These are phyloP conservation scores for Talaromyces rugulosus DNA, from an alignment of 2,329 filamentous ascomycete genomes.

Conservation along the genomic window DNA sequence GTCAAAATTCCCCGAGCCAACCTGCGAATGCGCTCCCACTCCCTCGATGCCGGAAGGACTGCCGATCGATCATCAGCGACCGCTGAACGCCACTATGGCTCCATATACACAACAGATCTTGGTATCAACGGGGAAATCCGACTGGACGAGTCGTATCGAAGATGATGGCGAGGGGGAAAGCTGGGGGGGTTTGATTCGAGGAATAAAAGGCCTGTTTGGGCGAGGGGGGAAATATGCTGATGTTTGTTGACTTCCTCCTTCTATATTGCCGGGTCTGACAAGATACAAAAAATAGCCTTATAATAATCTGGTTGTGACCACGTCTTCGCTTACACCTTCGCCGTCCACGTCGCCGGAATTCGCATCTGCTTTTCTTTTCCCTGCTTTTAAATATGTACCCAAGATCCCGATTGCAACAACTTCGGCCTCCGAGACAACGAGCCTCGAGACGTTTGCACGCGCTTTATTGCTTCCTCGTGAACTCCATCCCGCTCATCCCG, in stretches of 20 bases:
- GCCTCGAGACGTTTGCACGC: constrained; percentile 42
- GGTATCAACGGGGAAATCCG: constrained; percentile 71
- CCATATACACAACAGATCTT: constrained; percentile 78
- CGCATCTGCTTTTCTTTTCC: constrained; percentile 69
- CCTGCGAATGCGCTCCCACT: constrained; percentile 69
- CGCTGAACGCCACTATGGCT: constrained; percentile 72
- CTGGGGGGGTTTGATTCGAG: constrained; percentile 52
- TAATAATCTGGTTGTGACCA: constrained; percentile 73
- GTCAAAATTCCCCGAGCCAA: constrained; percentile 66
- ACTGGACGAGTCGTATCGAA: constrained; percentile 83
- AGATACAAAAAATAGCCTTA: constrained; percentile 59
- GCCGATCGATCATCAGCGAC: constrained; percentile 67
- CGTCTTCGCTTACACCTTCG: constrained; percentile 66
- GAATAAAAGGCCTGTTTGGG: constrained; percentile 65
- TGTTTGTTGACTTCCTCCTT: constrained; percentile 32
- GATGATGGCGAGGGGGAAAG: constrained; percentile 60
- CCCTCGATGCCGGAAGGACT: constrained; percentile 66
- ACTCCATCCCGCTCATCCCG: constrained; percentile 30
- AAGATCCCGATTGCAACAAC: constrained; percentile 57
- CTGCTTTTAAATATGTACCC: constrained; percentile 76
- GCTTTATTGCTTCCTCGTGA: constrained; percentile 36
- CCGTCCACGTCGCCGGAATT: constrained; percentile 18
- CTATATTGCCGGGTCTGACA: constrained; percentile 4
- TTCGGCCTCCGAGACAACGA: constrained; percentile 5
- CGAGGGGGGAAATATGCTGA: constrained; percentile 63